Evolutionary conservation across 208 protist species (phyloP).

Genomic region (Lotmaria passim): DNA sequence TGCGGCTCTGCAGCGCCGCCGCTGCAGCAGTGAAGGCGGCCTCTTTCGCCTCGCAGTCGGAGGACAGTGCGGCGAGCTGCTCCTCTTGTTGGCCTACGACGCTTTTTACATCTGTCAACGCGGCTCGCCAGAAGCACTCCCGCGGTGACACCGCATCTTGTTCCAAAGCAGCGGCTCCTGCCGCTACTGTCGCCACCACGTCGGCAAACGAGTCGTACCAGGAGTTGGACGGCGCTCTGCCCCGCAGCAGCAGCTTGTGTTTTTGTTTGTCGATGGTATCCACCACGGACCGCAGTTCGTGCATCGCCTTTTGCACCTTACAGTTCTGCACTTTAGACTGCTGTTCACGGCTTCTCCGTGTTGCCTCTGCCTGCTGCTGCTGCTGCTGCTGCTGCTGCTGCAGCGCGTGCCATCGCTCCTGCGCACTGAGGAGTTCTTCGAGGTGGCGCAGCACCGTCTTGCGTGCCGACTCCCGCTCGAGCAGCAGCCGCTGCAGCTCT

Average conservation of each 20-base stretch:
- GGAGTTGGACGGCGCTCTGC: background rate
- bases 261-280: background rate
- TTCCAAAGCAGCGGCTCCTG: background rate
- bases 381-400: background rate
- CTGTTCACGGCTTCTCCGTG: background rate
- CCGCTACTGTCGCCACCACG: background rate
- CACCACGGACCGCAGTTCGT: background rate
- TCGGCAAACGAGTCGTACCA: slow-evolving; percentile 20
- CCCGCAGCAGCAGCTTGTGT: background rate
- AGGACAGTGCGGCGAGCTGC: slow-evolving; percentile 33
- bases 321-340: background rate
- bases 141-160: background rate
- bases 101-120: slow-evolving; percentile 35
- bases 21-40: slow-evolving; percentile 24
- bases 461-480: slow-evolving; percentile 39
- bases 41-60: slow-evolving; percentile 30
- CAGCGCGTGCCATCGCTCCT: background rate
- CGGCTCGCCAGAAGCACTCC: slow-evolving; percentile 11
- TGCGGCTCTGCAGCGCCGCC: slow-evolving; percentile 31
- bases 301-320: background rate
- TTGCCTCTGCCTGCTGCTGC: background rate
- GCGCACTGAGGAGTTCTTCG: background rate
- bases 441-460: slow-evolving; percentile 15
- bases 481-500: slow-evolving; percentile 22
- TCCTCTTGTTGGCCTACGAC: slow-evolving; percentile 38